Base-by-base conservation (phyloP, 2,329 filamentous ascomycete genomes). In the Cadophora sp. region DNA sequence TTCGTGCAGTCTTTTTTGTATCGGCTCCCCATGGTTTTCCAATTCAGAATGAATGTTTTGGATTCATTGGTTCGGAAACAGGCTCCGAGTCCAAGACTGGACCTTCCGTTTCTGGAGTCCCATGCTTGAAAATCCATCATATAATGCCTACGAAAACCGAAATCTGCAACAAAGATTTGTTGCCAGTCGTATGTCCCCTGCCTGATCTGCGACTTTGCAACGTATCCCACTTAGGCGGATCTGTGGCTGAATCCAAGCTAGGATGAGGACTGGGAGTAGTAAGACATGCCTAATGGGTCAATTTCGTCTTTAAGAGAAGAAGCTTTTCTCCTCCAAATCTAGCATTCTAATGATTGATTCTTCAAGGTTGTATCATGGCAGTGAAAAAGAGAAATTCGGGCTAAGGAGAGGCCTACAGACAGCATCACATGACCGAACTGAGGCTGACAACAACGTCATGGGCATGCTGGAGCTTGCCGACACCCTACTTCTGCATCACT, bases 181-280 rank as follows among this genome's bases (percentile, higher is more conserved):
- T 62, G 58, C 64, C 50, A 19, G 22, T 50, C 48, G 34, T 34
- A 50, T 16, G 12, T 31, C 22, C 46, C 56, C 50, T 64, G 62
- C n/a, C 16, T 24, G 14, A 8, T 12, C 6, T 27, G 6, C 9
- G 4, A 46, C 11, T 5, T 46, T 22, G 14, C 6, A 26, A 60
- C 22, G 12, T 19, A 22, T 37, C 40, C 8, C n/a, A 4, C 4
- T 27, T 22, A 43, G 22, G 34, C 46, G 22, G 19, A 60, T 27
- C 34, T 31, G 12, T 34, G 29, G 34, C 29, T 4, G 29, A 1
- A 27, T 27, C 24, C 3, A 24, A 46, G 11, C n/a, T 4, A 22
- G 22, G n/a, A 40, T 26, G 56, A 29, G 34, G 56, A 46, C 34
- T 46, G n/a, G 12, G 34, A 24, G 26, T 24, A 7, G 31, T 34